These are phyloP conservation scores for Erodium maritimum DNA, from an alignment of 345 rosid genomes.

Conservation along the genomic window DNA sequence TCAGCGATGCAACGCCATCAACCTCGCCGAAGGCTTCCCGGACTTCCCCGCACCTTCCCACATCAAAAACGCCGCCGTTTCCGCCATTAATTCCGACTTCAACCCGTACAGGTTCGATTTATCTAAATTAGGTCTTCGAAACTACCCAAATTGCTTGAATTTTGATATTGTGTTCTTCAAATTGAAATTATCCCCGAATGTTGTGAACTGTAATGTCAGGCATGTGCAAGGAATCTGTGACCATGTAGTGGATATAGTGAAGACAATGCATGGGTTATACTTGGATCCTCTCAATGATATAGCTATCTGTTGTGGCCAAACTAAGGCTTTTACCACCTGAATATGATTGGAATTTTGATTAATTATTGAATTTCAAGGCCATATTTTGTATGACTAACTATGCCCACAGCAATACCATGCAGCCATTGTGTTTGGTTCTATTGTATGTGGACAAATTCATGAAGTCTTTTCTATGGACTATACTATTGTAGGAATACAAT, in stretches of 20 bases:
- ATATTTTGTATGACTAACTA: no score
- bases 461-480: no score
- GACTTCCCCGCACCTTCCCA: constrained; percentile 43
- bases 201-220: constrained; percentile 14
- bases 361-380: no score
- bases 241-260: constrained; percentile 21
- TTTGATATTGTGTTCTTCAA: neutral
- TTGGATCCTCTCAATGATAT: constrained; percentile 40
- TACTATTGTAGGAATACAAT: no score
- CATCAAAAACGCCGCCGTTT: constrained; percentile 42
- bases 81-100: constrained; percentile 45
- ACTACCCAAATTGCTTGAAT: neutral
- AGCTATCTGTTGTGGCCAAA: constrained; percentile 52
- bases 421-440: no score
- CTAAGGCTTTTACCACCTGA: constrained; percentile 70
- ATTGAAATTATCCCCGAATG: neutral
- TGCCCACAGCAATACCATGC: no score
- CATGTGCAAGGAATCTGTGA: constrained; percentile 59
- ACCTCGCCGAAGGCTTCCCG: constrained; percentile 62
- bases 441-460: no score
- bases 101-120: constrained; percentile 65
- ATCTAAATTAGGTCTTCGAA: no score
- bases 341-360: no score
- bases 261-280: constrained; percentile 28
- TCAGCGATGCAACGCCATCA: constrained; percentile 35